phyloP scores from a whole-genome alignment of 1,284 basidiomycete species.

The Rhodotorula sp. region DNA sequence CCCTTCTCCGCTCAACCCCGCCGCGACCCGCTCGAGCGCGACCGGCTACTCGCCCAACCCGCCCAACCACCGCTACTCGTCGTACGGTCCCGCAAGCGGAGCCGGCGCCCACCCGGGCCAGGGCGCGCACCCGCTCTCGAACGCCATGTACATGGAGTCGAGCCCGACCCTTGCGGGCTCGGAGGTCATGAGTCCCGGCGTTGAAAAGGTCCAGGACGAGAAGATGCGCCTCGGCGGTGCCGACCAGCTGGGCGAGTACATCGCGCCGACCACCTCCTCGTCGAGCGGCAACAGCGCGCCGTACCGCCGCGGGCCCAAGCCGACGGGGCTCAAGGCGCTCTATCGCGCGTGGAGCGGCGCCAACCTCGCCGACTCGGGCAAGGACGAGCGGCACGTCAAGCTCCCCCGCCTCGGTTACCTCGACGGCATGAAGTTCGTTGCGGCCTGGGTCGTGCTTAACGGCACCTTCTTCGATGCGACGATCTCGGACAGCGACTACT shows the following conservation, averaged over 20 bases:
- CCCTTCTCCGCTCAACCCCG: constrained; percentile 41
- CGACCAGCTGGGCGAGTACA: constrained; percentile 39
- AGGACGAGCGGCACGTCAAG: constrained; percentile 45
- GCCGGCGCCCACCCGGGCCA: not conserved
- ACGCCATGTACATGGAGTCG: constrained; percentile 46
- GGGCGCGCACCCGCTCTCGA: constrained; percentile 44
- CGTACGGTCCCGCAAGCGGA: constrained; percentile 10
- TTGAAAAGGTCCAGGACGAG: constrained; percentile 34
- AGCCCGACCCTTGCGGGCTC: constrained; percentile 46
- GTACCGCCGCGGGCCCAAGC: constrained; percentile 42
- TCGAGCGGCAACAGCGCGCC: constrained; percentile 15
- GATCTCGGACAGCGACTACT: constrained; percentile 44
- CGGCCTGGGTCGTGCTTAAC: constrained; percentile 49
- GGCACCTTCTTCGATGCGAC: constrained; percentile 49
- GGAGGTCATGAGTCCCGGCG: constrained; percentile 31
- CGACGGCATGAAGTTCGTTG: constrained; percentile 50
- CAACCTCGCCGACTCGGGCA: constrained; percentile 42
- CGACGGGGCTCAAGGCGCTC: constrained; percentile 34
- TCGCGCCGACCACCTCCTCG: constrained; percentile 27
- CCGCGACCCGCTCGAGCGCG: constrained; percentile 23
- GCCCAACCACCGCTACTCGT: constrained; percentile 28
- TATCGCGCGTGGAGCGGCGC: constrained; percentile 40
- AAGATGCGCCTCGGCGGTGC: constrained; percentile 34
- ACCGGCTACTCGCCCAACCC: constrained; percentile 32
- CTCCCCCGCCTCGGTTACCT: constrained; percentile 47